Conservation (phyloP, 225 moss, liverwort and hornwort species). For the Ulota crispa region DNA sequence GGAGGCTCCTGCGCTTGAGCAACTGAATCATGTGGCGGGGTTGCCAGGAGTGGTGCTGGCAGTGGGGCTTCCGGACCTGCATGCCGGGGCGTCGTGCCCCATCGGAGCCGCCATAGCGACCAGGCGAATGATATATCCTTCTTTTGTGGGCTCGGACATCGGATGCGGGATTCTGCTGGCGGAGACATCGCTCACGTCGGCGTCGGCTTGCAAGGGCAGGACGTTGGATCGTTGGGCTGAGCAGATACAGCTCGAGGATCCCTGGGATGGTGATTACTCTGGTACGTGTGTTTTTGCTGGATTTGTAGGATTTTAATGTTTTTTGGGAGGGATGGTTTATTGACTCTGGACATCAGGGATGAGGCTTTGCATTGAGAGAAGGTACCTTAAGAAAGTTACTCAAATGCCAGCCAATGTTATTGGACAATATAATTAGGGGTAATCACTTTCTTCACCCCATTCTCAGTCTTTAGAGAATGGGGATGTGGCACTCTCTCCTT, state of each 20-base stretch:
- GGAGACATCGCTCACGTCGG: constrained; percentile 63
- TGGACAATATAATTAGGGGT: too few relatives aligned
- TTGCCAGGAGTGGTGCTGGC: constrained; percentile 70
- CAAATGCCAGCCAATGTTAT: too few relatives aligned
- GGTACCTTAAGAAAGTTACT: too few relatives aligned
- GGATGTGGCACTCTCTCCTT: too few relatives aligned
- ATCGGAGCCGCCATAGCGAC: constrained; percentile 77
- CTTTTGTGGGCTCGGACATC: constrained; percentile 82
- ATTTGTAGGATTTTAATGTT: background rate
- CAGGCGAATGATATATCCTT: constrained; percentile 61
- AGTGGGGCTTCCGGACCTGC: constrained; percentile 86
- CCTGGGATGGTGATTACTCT: constrained; percentile 67
- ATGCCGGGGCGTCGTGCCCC: constrained; percentile 72
- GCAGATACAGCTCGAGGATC: constrained; percentile 64
- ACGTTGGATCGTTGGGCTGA: constrained; percentile 76
- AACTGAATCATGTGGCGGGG: constrained; percentile 63
- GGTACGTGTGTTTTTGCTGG: constrained; percentile 32
- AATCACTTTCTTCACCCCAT: too few relatives aligned
- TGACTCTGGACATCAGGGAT: too few relatives aligned
- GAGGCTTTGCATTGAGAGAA: too few relatives aligned
- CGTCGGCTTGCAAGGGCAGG: constrained; percentile 52
- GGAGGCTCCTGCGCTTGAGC: constrained; percentile 64
- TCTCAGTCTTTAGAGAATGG: too few relatives aligned
- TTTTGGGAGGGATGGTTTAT: background rate
- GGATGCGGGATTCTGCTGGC: constrained; percentile 79